Base-by-base conservation (phyloP, 208 protist species). In the Trypanosoma scelopori region DNA sequence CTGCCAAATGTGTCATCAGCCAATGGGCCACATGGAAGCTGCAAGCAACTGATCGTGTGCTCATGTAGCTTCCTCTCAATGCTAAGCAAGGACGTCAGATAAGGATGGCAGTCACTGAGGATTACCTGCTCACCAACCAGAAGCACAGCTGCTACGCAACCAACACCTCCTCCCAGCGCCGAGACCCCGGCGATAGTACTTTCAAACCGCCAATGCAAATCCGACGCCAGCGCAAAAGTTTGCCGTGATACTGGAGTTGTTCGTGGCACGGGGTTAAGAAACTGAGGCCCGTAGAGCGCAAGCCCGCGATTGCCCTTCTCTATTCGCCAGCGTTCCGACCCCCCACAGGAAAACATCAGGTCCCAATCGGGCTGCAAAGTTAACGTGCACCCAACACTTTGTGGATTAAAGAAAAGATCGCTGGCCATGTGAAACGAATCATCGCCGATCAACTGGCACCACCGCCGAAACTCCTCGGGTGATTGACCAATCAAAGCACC, bases 391-490 rank as follows among this genome's bases (percentile, higher is more conserved):
- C 35, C 39, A 45, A 1, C 45, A 49, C 45, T 16, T 32, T 49
- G 58, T 7, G 25, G 27, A 43, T 53, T 32, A 28, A 55, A 74
- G 11, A 74, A 57, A 5, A 60, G 11, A 2, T 49, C 39, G 37
- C 28, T 61, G 18, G 18, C 43, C 58, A 74, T 65, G 37, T 46
- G 41, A 55, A 74, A 74, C 27, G 68, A 3, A 27, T 52, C 5
- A 16, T 51, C 39, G 5, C 68, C 68, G 4, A 74, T 45, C 35
- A 25, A 39, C 16, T 59, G 46, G 27, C 57, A 65, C 49, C 60
- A 57, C 16, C 52, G 39, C 41, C 68, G 59, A 53, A 74, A 74
- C 5, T 47, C 41, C 5, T 66, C 59, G 27, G 68, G 37, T n/a
- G 60, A 62, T 37, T 68, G 50, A 45, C 25, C 41, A 32, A 62